Evolutionary conservation across 257 asterid species (phyloP), one percentile per base, ranked within the genome.

Genomic region (Solanum sitiens): DNA sequence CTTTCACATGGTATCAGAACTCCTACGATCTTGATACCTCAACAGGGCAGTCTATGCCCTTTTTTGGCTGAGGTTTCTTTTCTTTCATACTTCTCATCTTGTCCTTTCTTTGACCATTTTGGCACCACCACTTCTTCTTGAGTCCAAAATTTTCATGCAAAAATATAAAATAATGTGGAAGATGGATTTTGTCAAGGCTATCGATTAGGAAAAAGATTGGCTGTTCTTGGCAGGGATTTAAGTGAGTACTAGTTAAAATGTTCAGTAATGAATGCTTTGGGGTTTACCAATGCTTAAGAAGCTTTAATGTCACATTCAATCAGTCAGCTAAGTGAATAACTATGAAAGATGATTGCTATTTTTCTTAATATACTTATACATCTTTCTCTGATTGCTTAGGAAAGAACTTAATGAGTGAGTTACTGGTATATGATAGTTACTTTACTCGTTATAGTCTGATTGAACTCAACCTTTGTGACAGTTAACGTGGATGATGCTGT

Each of bases 401-500:
- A 33, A 79, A 25, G 85, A 79, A 27, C 42, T 47, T 82, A 82
- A 50, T 32, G 86, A 82, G 44, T 18, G 86, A 82, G 70, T 82
- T 82, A 50, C 45, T 50, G 16, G 45, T 32, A 33, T 50, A 82
- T 80, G 67, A 45, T 50, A 53, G 71, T 30, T 50, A 30, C 85
- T 47, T 80, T 9, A 0, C 50, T 82, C 32, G 70, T 80, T 79
- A 50, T 27, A 30, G 53, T 47, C 27, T 82, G 70, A 30, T 32
- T 50, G 44, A 32, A 50, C 70, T 50, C 39, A 82, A 50, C 32
- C 45, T 82, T 30, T 82, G 70, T 50, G 44, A 30, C 95, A 97
- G 99, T 96, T 84, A 97, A 94, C n/a, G 98, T 97, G 90, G 99
- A 97, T 90, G 99, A 97, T 93, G 99, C 99, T 85, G 87, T 97